phyloP scores from a whole-genome alignment of 2,329 filamentous ascomycete species.

The Diaporthe ampelina region DNA sequence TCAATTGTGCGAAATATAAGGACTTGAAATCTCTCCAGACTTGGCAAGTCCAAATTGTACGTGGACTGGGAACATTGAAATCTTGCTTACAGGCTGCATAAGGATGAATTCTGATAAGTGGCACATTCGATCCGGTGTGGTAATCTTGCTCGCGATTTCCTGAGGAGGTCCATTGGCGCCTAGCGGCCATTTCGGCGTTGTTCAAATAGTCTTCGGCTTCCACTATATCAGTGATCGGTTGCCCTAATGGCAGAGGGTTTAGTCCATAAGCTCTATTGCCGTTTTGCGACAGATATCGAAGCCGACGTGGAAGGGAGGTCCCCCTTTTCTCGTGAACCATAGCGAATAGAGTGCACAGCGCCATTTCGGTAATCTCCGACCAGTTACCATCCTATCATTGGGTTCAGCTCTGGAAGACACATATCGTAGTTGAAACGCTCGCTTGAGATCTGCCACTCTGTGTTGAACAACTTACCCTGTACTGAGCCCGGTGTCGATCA shows the following conservation, averaged over 20 bases:
- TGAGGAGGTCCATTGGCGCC: neutral
- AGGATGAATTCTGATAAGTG: slow-evolving; percentile 16
- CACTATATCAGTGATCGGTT: neutral
- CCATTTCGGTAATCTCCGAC: slow-evolving; percentile 28
- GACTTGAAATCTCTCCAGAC: neutral
- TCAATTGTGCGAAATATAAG: neutral
- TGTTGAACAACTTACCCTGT: neutral
- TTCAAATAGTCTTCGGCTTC: neutral
- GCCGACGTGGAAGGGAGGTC: neutral
- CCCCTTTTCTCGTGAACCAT: neutral
- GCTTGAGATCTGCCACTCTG: neutral
- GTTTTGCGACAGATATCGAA: neutral
- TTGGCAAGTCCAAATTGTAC: no score
- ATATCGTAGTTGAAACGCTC: no score
- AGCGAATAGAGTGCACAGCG: slow-evolving; percentile 21
- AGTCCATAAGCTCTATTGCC: neutral
- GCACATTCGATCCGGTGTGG: neutral
- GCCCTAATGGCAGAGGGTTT: neutral
- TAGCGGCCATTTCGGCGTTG: accelerated
- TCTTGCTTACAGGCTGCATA: neutral
- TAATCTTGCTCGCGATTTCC: neutral
- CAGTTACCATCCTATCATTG: slow-evolving; percentile 1
- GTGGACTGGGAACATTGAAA: neutral
- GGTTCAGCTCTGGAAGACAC: neutral
- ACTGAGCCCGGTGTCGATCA: slow-evolving; percentile 14